Base-by-base conservation (phyloP, 192 early-diverging fungal species). In the Endogone sp. region DNA sequence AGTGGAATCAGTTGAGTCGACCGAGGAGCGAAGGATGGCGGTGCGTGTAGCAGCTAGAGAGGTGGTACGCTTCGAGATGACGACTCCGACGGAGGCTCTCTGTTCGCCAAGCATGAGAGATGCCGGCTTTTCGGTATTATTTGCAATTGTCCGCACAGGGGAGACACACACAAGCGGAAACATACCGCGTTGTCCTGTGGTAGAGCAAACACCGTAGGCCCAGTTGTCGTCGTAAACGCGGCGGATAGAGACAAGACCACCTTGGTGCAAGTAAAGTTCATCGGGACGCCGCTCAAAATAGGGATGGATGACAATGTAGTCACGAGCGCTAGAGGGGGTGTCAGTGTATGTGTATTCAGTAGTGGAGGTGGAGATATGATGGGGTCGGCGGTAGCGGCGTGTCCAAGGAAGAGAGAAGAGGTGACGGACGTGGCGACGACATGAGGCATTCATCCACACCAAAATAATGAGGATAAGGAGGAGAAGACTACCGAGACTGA, bases 181-280 rank as follows among this genome's bases (percentile, higher is more conserved):
- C 0, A 91, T 89, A 22, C 93, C 93, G 56, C 86, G 84, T 29
- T 75, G 44, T 0, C 84, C 81, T 3, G 90, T 89, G 56, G 79
- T 84, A 66, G 86, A 68, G 72, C 92, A 93, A 60, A 84, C 78
- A 31, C 93, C 93, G 3, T 92, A 82, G n/a, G 89, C 92, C 93
- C 93, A 95, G 4, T 92, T 92, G 68, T 95, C 93, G 68, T 93
- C 91, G 81, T 92, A 94, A n/a, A 81, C 79, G 66, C 82, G 79
- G 24, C 84, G 80, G 25, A 93, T 69, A 28, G 82, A 84, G 16
- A 94, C 84, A 62, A 85, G 78, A 71, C 93, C 92, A 62, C 86
- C 88, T 10, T 75, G 70, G 6, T 77, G 75, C 27, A 94, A 71
- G 58, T 82, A 79, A 55, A 94, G 77, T 78, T 94, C 92, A 74